Evolutionary conservation across 352 stramenopile genomes (phyloP), one percentile per base, ranked within the genome.

Genomic region (Pythium scleroteichum): DNA sequence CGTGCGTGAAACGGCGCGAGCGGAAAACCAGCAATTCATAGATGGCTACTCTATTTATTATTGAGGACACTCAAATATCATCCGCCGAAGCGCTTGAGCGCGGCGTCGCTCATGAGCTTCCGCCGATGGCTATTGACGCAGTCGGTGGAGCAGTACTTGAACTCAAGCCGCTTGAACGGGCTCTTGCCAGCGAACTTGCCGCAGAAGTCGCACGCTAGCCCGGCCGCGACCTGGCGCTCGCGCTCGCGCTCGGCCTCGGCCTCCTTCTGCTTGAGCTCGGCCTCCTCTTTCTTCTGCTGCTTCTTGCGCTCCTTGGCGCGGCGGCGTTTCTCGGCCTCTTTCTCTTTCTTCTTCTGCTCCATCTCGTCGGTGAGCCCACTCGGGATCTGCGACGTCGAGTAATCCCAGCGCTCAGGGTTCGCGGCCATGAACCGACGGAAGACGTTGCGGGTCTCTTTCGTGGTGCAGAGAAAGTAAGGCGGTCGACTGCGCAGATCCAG

Each of bases 111-210:
- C 84, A 96, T 97, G 20, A 98, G 73, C 64, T 98, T 86, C 17
- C 95, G 82, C 51, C 97, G 91, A 72, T 98, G 95, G 45, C 78
- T 82, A 52, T 90, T 90, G 29, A 98, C 93, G 68, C 95, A 98
- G 19, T 97, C 86, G 2, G 86, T 96, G 42, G 85, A 97, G 67
- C 95, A 98, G 68, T 98, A 98, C 41, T 89, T 90, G 70, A 88
- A 98, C 38, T 97, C 88, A 19, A 98, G 71, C 24, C 93, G 88
- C 52, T 82, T 78, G 57, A 98, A 97, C 54, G 95, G 95, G 55
- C 92, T 78, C 46, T 89, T 92, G 51, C 88, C 86, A 4, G 84
- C 81, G 55, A 79, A 90, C 72, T 88, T 91, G 62, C 76, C 89
- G 71, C 74, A 96, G 44, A 78, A 85, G 76, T 83, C 78, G 70